phyloP scores from a whole-genome alignment of 257 asterid species.

The Linaria vulgaris region DNA sequence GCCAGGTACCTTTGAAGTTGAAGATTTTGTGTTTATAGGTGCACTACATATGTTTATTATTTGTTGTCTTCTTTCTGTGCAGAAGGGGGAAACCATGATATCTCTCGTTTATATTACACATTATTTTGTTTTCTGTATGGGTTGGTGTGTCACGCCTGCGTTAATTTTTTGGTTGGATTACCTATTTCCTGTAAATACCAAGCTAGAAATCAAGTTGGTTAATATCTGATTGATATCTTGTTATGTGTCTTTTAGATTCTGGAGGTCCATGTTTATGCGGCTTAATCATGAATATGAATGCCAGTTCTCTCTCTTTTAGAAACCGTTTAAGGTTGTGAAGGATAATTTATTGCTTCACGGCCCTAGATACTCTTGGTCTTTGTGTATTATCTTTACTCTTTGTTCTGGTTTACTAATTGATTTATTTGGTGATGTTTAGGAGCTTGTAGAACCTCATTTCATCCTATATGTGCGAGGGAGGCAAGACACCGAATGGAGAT shows the following conservation, averaged over 20 bases:
- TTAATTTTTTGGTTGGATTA: too few relatives aligned
- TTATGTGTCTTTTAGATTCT: neutral
- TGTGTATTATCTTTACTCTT: too few relatives aligned
- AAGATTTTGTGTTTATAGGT: neutral
- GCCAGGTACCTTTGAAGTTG: neutral
- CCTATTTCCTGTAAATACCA: neutral
- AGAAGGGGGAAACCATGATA: too few relatives aligned
- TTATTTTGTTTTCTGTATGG: too few relatives aligned
- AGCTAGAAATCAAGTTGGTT: neutral
- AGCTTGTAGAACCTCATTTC: conserved; percentile 96
- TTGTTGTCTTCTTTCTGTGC: too few relatives aligned
- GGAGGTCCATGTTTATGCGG: neutral
- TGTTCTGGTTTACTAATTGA: conserved; percentile 15
- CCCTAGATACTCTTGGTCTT: too few relatives aligned
- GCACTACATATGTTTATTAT: too few relatives aligned
- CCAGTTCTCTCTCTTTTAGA: neutral
- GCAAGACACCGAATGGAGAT: conserved; percentile 93
- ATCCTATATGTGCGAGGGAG: conserved; percentile 98
- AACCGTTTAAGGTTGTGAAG: too few relatives aligned
- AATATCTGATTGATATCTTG: too few relatives aligned
- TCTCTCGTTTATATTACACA: too few relatives aligned
- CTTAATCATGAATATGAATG: conserved; percentile 1
- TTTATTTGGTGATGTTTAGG: conserved; percentile 55
- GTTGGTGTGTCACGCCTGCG: too few relatives aligned
- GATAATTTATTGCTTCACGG: neutral